Conservation (phyloP, 208 protist genomes). For the Trypanosoma platydactyli region DNA sequence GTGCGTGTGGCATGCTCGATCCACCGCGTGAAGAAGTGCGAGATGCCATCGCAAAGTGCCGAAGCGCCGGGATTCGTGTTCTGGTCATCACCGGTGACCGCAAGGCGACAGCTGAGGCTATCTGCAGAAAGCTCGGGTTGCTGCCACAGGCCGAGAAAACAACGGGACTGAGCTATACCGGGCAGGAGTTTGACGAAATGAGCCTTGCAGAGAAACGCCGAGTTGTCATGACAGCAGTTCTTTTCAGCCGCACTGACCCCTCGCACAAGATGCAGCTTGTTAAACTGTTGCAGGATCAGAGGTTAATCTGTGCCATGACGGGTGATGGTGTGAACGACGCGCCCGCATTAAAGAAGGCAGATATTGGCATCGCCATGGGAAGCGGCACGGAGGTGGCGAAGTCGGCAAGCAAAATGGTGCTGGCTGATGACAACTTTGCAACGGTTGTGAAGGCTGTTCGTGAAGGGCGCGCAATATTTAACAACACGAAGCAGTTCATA, state of each 20-base stretch:
- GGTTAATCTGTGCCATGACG: slow-evolving; percentile 89
- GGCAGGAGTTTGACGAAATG: slow-evolving; percentile 77
- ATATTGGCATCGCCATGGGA: slow-evolving; percentile 99
- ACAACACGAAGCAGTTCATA: slow-evolving; percentile 98
- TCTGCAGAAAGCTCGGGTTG: slow-evolving; percentile 95
- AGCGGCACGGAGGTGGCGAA: slow-evolving; percentile 98
- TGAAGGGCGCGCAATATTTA: slow-evolving; percentile 96
- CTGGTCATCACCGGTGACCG: slow-evolving; percentile 98
- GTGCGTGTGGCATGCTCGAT: slow-evolving; percentile 94
- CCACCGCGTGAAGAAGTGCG: slow-evolving; percentile 91
- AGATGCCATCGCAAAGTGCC: slow-evolving; percentile 90
- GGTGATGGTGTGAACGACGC: slow-evolving; percentile 94
- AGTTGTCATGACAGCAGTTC: slow-evolving; percentile 55
- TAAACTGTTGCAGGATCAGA: slow-evolving; percentile 76
- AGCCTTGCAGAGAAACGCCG: slow-evolving; percentile 44
- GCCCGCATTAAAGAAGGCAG: slow-evolving; percentile 97
- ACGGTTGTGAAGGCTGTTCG: slow-evolving; percentile 96
- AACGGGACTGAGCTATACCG: slow-evolving; percentile 60
- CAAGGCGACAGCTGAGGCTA: slow-evolving; percentile 94
- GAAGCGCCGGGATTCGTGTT: slow-evolving; percentile 95
- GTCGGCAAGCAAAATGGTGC: slow-evolving; percentile 95
- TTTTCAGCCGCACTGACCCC: slow-evolving; percentile 86
- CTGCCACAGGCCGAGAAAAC: slow-evolving; percentile 39
- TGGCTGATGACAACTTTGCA: slow-evolving; percentile 96
- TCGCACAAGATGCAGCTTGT: slow-evolving; percentile 89